phyloP scores from a whole-genome alignment of 2,329 filamentous ascomycete species.

The Akanthomyces muscarius region DNA sequence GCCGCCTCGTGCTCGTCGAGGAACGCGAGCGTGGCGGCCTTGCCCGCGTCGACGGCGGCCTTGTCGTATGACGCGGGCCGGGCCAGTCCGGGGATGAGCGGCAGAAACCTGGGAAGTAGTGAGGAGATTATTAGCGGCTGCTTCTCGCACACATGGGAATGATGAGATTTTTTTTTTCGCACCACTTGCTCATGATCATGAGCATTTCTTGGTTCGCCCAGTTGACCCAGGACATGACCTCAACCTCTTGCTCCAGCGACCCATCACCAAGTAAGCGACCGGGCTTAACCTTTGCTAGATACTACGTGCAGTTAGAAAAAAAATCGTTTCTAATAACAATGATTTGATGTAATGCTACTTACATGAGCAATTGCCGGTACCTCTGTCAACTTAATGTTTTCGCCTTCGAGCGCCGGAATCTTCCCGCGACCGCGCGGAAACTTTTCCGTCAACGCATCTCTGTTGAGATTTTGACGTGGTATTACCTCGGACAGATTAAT shows the following conservation, averaged over 20 bases:
- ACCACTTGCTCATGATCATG: constrained; percentile 14
- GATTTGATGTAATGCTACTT: not conserved
- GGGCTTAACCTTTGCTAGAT: constrained; percentile 4
- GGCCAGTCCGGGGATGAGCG: constrained; percentile 2
- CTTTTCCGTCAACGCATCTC: not conserved
- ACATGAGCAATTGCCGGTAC: not conserved
- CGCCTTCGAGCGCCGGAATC: constrained; percentile 10
- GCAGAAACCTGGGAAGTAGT: constrained; percentile 1
- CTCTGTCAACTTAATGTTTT: constrained; percentile 6
- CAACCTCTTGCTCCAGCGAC: constrained; percentile 12
- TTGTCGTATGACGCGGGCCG: constrained; percentile 11
- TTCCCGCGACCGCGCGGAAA: constrained; percentile 6
- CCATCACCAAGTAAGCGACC: constrained; percentile 6
- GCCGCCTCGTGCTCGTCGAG: constrained; percentile 4
- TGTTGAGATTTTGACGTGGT: constrained; percentile 7
- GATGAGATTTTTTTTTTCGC: not conserved
- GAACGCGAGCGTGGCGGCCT: constrained; percentile 1
- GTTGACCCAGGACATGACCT: constrained; percentile 14
- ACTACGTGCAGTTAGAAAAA: not conserved
- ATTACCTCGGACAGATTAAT: constrained; percentile 1
- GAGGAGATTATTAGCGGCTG: not conserved
- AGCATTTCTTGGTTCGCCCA: constrained; percentile 14
- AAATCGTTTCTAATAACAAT: no score
- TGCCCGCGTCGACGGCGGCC: constrained; percentile 4
- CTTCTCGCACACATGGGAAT: no score